A percentile compares a stretch with the other conserved stretches of the same genome.
These are phyloP conservation scores for Trichoderma pleuroti DNA, from an alignment of 2,329 filamentous ascomycete species.

Conservation along the genomic window DNA sequence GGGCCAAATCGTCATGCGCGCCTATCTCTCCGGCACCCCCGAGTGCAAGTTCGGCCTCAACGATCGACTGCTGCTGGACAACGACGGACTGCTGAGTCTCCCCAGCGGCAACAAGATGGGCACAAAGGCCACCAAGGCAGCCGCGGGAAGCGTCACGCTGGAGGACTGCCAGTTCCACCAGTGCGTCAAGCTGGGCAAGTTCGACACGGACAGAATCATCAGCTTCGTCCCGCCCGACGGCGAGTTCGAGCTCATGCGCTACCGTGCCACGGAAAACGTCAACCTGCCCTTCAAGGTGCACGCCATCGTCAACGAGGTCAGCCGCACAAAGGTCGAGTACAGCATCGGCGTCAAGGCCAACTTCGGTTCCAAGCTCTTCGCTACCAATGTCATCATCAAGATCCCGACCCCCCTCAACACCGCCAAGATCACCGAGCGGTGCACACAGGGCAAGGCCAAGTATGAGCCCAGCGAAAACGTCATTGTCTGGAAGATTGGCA, in stretches of 20 bases:
- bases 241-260: slow-evolving; percentile 98
- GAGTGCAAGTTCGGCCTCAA: slow-evolving; percentile 99
- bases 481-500: slow-evolving; percentile 97
- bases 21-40: slow-evolving; percentile 91
- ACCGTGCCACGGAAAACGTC: slow-evolving; percentile 96
- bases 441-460: slow-evolving; percentile 94
- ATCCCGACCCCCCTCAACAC: slow-evolving; percentile 97
- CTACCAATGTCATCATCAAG: slow-evolving; percentile 90
- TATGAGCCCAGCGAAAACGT: slow-evolving; percentile 98
- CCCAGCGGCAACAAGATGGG: slow-evolving; percentile 74
- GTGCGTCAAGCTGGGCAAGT: slow-evolving; percentile 95
- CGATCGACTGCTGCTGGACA: slow-evolving; percentile 87
- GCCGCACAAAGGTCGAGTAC: slow-evolving; percentile 97
- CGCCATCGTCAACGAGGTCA: slow-evolving; percentile 95
- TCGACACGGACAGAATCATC: slow-evolving; percentile 94
- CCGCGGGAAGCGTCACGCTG: slow-evolving; percentile 89
- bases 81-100: slow-evolving; percentile 61
- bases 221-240: slow-evolving; percentile 95
- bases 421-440: slow-evolving; percentile 86
- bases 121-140: slow-evolving; percentile 89
- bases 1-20: slow-evolving; percentile 97
- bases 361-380: slow-evolving; percentile 93
- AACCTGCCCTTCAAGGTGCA: slow-evolving; percentile 99
- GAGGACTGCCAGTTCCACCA: slow-evolving; percentile 99
- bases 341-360: slow-evolving; percentile 97